Evolutionary conservation across 768 basidiomycete genomes (phyloP), one percentile per base, ranked within the genome.

Genomic region (Dacryopinax spathularia): DNA sequence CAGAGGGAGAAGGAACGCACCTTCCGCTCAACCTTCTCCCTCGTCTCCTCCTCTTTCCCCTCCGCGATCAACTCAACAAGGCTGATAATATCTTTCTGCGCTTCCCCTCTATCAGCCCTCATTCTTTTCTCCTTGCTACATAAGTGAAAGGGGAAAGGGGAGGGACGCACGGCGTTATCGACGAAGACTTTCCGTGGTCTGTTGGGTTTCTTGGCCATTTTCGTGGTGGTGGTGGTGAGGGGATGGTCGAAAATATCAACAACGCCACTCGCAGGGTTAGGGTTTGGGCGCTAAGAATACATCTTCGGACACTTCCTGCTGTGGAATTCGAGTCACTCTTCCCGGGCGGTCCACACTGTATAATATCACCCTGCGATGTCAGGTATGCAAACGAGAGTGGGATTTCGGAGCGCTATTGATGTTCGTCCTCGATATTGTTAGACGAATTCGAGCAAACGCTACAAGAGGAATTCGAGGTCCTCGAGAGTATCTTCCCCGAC

Each of bases 401-500:
- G n/a, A n/a, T n/a, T n/a, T n/a, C n/a, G n/a, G n/a, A n/a, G n/a
- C n/a, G n/a, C n/a, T n/a, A n/a, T n/a, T n/a, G n/a, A n/a, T n/a
- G n/a, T n/a, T n/a, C n/a, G n/a, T n/a, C n/a, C n/a, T n/a, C n/a
- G n/a, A n/a, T n/a, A n/a, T n/a, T n/a, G n/a, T n/a, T 20, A 63
- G 35, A 61, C 70, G 73, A 73, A 60, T 66, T 70, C 64, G 69
- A 72, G 67, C 70, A 72, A 31, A 72, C 73, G 35, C 78, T 96
- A 62, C 78, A 84, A 63, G 93, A 97, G 76, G 93, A 97, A 75
- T 84, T 93, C 66, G 92, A 97, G 84, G 92, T 96, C 29, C 81
- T 97, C 68, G 92, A 95, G 76, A 87, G 91, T 1, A 98, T 98
- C 73, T 98, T 95, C 74, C 91, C 95, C 3, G 87, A 90, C 67